Base-by-base conservation (phyloP, 2,329 filamentous ascomycete genomes). In the Calonectria pteridis region DNA sequence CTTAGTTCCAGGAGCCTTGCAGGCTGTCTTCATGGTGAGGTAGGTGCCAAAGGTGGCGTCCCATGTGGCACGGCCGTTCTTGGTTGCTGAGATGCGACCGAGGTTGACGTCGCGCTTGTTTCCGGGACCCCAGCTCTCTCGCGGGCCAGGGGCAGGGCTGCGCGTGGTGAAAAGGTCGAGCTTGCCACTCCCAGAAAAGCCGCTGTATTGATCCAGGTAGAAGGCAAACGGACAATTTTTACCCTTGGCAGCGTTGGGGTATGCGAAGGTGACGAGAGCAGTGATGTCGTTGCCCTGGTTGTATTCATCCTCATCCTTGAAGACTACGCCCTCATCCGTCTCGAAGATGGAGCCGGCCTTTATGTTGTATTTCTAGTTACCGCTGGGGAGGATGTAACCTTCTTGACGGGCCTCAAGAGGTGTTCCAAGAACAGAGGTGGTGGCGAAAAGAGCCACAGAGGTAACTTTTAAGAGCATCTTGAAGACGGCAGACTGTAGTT, bases 261-360 rank as follows among this genome's bases (percentile, higher is more conserved):
- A 81, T 33, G 75, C 76, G 69, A 81, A 81, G 59, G 78, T 80
- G 43, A 80, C 33, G 31, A 82, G 80, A 49, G 79, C 74, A 40
- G 77, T 81, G 73, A 75, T 69, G 72, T 82, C 79, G 40, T 77
- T 66, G 55, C 77, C 75, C 4, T 43, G 35, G 71, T 81, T 78
- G 68, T 67, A 63, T 46, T 73, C 58, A 13, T 58, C 69, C 64
- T 73, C 58, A 13, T 58, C 69, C 64, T 80, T 79, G 29, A 37
- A 71, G 20, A 80, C 69, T 14, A 46, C 33, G 16, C 69, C 73
- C 9, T 31, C 20, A 1, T 40, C 55, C 3, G 43, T 55, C 28
- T 16, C 29, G n/a, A 62, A 58, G 64, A 79, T 78, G 73, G 77
- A 70, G 40, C 79, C 79, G 40, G 51, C 75, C 50, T 69, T 29